Evolutionary conservation across 73 alveolate genomes (phyloP).

Genomic region (Uronychia binucleata): DNA sequence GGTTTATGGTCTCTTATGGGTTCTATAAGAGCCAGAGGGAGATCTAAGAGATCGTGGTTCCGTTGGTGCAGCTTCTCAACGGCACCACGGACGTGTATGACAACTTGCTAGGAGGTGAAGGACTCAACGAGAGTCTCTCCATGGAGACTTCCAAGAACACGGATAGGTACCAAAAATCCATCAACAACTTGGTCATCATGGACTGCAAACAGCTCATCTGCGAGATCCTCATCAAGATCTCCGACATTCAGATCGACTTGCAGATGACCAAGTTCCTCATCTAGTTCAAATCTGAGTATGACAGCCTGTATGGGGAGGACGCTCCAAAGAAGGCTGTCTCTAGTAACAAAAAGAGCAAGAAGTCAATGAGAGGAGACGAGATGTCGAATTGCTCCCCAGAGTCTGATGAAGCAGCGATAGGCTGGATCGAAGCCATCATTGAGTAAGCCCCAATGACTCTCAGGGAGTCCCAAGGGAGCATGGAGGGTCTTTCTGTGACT

Average conservation of each 20-base stretch:
- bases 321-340: not conserved
- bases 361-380: not conserved
- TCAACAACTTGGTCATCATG: slow-evolving; percentile 45
- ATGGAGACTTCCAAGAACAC: not conserved
- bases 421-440: slow-evolving; percentile 14
- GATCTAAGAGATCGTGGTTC: slow-evolving; percentile 16
- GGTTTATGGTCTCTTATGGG: slow-evolving; percentile 45
- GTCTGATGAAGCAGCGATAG: slow-evolving; percentile 3
- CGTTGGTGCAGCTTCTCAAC: slow-evolving; percentile 25
- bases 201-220: slow-evolving; percentile 50
- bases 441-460: slow-evolving; percentile 16
- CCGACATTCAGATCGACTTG: slow-evolving; percentile 43
- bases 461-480: slow-evolving; percentile 12
- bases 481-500: slow-evolving; percentile 26
- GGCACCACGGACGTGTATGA: slow-evolving; percentile 31
- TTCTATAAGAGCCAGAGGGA: slow-evolving; percentile 30
- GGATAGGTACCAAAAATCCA: slow-evolving; percentile 30
- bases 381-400: not conserved
- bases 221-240: slow-evolving; percentile 45
- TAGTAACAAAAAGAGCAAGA: not conserved
- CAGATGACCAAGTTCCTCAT: slow-evolving; percentile 33
- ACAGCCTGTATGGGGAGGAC: not conserved
- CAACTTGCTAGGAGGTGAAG: not conserved
- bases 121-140: not conserved
- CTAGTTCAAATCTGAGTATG: slow-evolving; percentile 42